A percentile compares a stretch with the other conserved stretches of the same genome.
These are phyloP conservation scores for Ophiocordyceps camponoti-floridani DNA, from an alignment of 2,329 filamentous ascomycete genomes.

Conservation along the genomic window DNA sequence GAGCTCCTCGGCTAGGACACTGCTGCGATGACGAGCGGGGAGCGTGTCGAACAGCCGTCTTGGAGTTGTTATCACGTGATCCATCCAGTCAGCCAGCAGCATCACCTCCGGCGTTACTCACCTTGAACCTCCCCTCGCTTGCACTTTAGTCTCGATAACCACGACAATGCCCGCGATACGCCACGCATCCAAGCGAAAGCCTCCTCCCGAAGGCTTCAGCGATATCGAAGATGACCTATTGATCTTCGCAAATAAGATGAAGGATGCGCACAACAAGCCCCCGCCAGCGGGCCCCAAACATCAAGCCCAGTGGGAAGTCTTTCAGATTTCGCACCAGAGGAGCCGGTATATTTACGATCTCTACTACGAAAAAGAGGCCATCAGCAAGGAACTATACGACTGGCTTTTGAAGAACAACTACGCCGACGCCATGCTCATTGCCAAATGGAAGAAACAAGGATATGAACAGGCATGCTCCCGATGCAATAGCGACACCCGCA, in stretches of 20 bases:
- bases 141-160: background rate
- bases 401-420: slow-evolving; percentile 95
- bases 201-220: slow-evolving; percentile 70
- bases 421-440: slow-evolving; percentile 86
- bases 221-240: slow-evolving; percentile 78
- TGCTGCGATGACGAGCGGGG: background rate
- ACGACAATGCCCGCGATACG: slow-evolving; percentile 57
- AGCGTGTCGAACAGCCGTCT: background rate
- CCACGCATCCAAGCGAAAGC: slow-evolving; percentile 58
- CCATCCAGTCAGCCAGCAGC: background rate
- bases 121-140: too few species aligned
- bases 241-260: slow-evolving; percentile 81
- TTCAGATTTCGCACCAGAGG: slow-evolving; percentile 90
- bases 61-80: background rate
- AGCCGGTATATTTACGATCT: slow-evolving; percentile 89
- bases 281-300: slow-evolving; percentile 65
- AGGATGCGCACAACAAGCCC: slow-evolving; percentile 83
- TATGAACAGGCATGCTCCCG: slow-evolving; percentile 67
- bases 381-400: slow-evolving; percentile 81
- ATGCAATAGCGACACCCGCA: background rate
- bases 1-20: slow-evolving; percentile 13
- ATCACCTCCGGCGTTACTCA: too few species aligned
- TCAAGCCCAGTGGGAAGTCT: slow-evolving; percentile 91
- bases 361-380: slow-evolving; percentile 95
- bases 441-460: slow-evolving; percentile 99